Evolutionary conservation across 345 rosid species (phyloP).

Genomic region (Eucalyptus curtisii): DNA sequence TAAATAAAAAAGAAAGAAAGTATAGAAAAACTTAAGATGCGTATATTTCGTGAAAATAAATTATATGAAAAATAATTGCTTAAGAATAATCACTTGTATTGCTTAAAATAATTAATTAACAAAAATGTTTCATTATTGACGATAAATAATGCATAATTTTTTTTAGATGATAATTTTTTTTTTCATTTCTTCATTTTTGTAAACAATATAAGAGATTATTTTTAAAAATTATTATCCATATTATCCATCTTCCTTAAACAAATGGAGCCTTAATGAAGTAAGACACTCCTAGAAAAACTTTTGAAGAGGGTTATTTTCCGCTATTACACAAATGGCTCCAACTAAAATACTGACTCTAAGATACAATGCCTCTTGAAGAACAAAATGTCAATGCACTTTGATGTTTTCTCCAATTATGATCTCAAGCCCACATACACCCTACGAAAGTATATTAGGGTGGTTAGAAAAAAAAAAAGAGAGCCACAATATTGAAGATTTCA

Average conservation of each 20-base stretch:
- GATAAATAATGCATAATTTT: neutral
- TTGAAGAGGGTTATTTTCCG: neutral
- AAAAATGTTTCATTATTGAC: neutral
- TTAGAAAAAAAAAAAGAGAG: neutral
- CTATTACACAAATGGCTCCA: neutral
- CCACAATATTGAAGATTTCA: neutral
- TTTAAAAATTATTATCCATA: too few species aligned
- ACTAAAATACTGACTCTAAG: neutral
- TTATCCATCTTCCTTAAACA: too few species aligned
- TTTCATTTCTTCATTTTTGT: too few species aligned
- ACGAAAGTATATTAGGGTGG: neutral
- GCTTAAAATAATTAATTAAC: neutral
- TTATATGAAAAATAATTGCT: neutral
- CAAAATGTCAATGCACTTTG: neutral
- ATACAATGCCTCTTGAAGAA: neutral
- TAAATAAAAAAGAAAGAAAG: neutral
- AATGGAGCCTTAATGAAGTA: neutral
- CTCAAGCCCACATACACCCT: neutral
- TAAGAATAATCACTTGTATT: neutral
- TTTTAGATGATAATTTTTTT: too few species aligned
- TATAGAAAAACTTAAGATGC: neutral
- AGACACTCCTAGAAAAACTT: neutral
- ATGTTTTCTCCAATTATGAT: neutral
- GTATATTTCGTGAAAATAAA: neutral
- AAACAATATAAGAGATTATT: too few species aligned